phyloP scores from a whole-genome alignment of 495 filamentous ascomycete genomes.

The Cetradonia linearis region DNA sequence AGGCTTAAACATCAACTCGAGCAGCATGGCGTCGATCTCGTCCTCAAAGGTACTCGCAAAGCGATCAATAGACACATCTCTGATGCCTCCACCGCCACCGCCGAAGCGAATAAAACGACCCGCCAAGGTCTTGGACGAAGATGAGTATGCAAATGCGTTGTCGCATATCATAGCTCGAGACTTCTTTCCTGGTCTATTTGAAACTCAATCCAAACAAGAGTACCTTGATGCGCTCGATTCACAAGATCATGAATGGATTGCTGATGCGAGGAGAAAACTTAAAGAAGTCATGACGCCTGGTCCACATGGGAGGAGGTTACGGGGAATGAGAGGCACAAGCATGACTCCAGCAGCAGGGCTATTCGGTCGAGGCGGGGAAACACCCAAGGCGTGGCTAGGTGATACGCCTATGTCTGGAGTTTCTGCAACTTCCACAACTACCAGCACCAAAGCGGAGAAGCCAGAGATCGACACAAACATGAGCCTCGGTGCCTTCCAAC shows the following conservation, averaged over 20 bases:
- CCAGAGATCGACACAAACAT: conserved; percentile 65
- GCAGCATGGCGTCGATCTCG: conserved; percentile 18
- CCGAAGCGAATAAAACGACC: conserved; percentile 90
- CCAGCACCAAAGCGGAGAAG: conserved; percentile 25
- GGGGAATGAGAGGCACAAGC: conserved; percentile 30
- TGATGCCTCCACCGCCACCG: conserved; percentile 87
- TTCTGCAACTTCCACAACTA: conserved; percentile 33
- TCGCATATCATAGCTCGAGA: conserved; percentile 94
- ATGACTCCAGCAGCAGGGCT: conserved; percentile 25
- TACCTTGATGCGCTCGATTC: conserved; percentile 86
- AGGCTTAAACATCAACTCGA: neutral
- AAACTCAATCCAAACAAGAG: conserved; percentile 77
- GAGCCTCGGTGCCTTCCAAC: conserved; percentile 73
- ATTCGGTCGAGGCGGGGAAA: conserved; percentile 32
- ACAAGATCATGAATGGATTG: conserved; percentile 74
- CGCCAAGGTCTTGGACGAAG: conserved; percentile 82
- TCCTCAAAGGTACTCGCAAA: conserved; percentile 46
- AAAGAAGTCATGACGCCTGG: conserved; percentile 74
- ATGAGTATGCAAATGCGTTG: conserved; percentile 79
- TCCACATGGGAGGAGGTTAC: conserved; percentile 36
- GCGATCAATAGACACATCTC: conserved; percentile 53
- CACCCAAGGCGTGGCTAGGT: conserved; percentile 45
- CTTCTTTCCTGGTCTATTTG: conserved; percentile 87
- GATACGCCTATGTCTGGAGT: conserved; percentile 59
- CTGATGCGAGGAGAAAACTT: conserved; percentile 61